Base-by-base conservation (phyloP, 805 yeast genomes). In the Kazachstania psychrophila region DNA sequence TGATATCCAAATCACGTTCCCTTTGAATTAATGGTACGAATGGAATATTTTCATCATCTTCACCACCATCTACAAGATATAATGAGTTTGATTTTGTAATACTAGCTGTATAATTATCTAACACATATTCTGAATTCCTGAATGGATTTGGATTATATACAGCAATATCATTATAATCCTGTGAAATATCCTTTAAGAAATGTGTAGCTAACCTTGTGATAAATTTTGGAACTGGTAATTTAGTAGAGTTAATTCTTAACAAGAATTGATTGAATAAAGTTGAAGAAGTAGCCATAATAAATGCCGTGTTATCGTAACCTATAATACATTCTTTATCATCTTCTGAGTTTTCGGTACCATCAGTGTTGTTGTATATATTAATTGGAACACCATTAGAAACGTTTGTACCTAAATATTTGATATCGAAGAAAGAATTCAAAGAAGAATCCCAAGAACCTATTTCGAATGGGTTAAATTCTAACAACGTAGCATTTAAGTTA, bases 381-480 rank as follows among this genome's bases (percentile, higher is more conserved):
- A 51, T 49, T 7, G 85, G 78, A 15, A 53, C 44, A 25, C 95
- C 95, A 42, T 74, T 66, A 17, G 66, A 51, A 25, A 80, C 69
- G 17, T 69, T 58, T 1, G 94, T 69, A 5, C 95, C 95, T 32
- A 83, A 56, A 54, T 80, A 85, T 58, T 75, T 70, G 30, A 75
- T 60, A 41, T 80, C 78, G 11, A 77, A 66, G 58, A 87, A 86
- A 2, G 79, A 62, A 39, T 70, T 65, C 36, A 83, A 60, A 1
- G 79, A 65, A 9, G 85, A 80, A 52, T 87, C 96, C 94, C 94
- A 86, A 3, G 94, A 77, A 9, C 96, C 96, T 51, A 86, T 60
- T 53, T 79, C 83, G 48, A 64, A 78, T 9, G 94, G 88, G 34
- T 69, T 70, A 46, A 74, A 58, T 45, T 77, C 75, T 43, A 77